Evolutionary conservation across 2,329 filamentous ascomycete species (phyloP).

Genomic region (Onygenales sp.): DNA sequence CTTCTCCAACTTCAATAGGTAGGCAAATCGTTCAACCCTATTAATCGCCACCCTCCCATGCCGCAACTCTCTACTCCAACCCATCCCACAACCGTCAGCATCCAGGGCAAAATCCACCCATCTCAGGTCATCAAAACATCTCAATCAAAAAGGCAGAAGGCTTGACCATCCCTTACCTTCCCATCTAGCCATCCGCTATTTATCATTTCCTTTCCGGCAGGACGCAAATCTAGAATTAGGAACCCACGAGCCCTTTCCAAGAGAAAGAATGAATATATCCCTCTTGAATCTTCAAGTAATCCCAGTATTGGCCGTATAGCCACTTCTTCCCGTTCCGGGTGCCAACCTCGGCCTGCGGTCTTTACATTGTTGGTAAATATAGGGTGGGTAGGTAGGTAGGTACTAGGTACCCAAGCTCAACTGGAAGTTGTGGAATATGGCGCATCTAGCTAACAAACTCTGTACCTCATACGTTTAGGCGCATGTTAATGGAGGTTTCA

Average conservation of each 20-base stretch:
- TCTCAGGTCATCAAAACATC: too few species aligned
- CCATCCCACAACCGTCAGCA: too few species aligned
- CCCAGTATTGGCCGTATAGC: neutral
- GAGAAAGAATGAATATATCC: constrained; percentile 1
- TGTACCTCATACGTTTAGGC: constrained; percentile 1
- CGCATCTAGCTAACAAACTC: neutral
- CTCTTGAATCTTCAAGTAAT: neutral
- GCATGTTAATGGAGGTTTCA: too few species aligned
- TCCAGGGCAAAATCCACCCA: too few species aligned
- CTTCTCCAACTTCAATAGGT: too few species aligned
- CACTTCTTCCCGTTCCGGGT: neutral
- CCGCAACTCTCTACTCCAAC: too few species aligned
- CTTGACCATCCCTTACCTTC: neutral
- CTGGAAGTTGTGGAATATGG: constrained; percentile 5
- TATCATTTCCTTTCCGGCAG: constrained; percentile 2
- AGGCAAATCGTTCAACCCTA: too few species aligned
- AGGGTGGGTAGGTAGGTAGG: neutral
- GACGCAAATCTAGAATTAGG: constrained; percentile 2
- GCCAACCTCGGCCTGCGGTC: constrained; percentile 1
- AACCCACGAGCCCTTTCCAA: constrained; percentile 2
- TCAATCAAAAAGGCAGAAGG: too few species aligned
- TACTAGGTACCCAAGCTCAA: neutral
- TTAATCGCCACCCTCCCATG: too few species aligned
- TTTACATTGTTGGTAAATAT: constrained; percentile 1
- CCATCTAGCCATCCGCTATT: neutral